Conservation (phyloP, 805 yeast species). For the Pichia phayaonensis region DNA sequence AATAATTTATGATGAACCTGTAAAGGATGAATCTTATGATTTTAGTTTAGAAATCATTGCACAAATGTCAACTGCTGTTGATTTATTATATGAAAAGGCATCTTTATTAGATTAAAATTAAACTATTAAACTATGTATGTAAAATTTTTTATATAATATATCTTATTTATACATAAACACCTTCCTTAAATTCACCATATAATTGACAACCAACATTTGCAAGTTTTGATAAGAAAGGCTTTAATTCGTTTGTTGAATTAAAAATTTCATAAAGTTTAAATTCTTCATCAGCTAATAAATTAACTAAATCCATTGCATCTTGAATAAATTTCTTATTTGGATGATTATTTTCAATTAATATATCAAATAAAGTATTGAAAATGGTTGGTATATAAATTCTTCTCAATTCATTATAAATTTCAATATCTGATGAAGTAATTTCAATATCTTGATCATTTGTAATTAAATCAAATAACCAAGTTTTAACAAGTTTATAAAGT, state of each 20-base stretch:
- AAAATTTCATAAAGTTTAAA: conserved; percentile 57
- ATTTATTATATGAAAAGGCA: conserved; percentile 88
- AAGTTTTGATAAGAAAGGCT: conserved; percentile 45
- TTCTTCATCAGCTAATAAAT: conserved; percentile 59
- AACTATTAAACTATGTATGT: neutral
- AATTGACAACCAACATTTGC: conserved; percentile 40
- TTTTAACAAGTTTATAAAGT: conserved; percentile 13
- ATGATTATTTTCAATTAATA: conserved; percentile 37
- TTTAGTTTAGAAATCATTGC: conserved; percentile 80
- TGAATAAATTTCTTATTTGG: conserved; percentile 32
- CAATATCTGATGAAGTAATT: conserved; percentile 26
- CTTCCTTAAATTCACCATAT: conserved; percentile 28
- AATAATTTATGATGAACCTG: conserved; percentile 82
- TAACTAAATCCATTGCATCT: conserved; percentile 53
- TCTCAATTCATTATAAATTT: conserved; percentile 47
- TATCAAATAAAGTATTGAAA: conserved; percentile 57
- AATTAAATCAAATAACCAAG: conserved; percentile 30
- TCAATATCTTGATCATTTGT: conserved; percentile 16
- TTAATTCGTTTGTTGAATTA: conserved; percentile 39
- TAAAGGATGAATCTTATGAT: conserved; percentile 80
- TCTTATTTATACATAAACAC: conserved; percentile 29
- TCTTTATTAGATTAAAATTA: conserved; percentile 62
- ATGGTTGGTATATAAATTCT: conserved; percentile 66
- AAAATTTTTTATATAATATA: neutral
- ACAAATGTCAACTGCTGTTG: conserved; percentile 83